These are phyloP conservation scores for Austroboletus novae-zelandiae DNA, from an alignment of 1,284 basidiomycete species.

Conservation along the genomic window DNA sequence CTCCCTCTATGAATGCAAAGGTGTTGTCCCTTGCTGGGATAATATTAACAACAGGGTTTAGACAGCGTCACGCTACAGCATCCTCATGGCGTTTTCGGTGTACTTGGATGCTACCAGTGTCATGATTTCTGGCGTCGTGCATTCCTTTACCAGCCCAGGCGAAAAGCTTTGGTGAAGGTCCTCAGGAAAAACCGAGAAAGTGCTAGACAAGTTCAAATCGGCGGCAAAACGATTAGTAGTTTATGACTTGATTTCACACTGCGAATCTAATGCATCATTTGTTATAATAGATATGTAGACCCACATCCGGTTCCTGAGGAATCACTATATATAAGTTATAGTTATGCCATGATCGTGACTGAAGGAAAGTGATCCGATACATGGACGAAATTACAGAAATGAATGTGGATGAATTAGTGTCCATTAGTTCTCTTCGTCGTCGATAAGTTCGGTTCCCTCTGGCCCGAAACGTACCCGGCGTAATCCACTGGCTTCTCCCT, in stretches of 20 bases:
- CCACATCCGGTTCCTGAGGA: conserved; percentile 27
- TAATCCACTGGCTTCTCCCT: background rate
- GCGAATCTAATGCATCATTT: background rate
- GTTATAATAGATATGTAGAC: background rate
- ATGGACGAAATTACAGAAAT: background rate
- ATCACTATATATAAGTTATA: background rate
- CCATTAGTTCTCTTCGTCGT: background rate
- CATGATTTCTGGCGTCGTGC: too few species aligned
- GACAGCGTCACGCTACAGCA: too few species aligned
- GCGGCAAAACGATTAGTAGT: too few species aligned
- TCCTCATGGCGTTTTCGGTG: too few species aligned
- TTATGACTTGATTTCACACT: background rate
- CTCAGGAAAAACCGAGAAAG: background rate
- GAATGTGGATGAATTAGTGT: background rate
- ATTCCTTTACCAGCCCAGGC: too few species aligned
- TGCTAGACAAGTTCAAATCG: background rate
- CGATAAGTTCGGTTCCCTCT: conserved; percentile 24
- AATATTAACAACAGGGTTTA: too few species aligned
- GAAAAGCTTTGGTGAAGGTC: too few species aligned
- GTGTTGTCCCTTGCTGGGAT: too few species aligned
- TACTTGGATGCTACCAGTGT: too few species aligned
- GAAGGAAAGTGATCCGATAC: background rate
- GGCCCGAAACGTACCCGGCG: conserved; percentile 11
- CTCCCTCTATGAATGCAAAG: too few species aligned
- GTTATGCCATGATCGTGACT: background rate